Evolutionary conservation across 1,284 basidiomycete genomes (phyloP).

Genomic region (Trametes sp.): DNA sequence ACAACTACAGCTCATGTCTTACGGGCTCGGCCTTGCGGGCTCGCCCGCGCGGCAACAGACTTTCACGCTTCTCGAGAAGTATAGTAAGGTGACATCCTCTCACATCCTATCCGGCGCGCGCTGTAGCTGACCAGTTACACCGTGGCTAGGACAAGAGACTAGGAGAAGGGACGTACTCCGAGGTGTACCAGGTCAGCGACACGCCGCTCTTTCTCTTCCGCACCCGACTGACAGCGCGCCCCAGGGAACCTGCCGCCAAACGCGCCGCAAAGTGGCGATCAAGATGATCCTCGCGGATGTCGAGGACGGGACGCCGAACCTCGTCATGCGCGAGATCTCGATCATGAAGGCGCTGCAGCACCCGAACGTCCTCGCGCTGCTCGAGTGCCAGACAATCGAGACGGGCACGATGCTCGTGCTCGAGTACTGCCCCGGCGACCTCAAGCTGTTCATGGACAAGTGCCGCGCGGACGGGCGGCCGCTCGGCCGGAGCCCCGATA

Average conservation of each 20-base stretch:
- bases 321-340: slow-evolving; percentile 1
- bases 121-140: too few species aligned
- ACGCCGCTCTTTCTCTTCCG: too few species aligned
- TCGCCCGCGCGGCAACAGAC: too few species aligned
- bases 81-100: too few species aligned
- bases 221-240: neutral
- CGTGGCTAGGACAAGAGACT: too few species aligned
- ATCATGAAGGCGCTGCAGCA: neutral
- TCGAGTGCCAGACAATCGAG: neutral
- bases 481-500: neutral
- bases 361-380: neutral
- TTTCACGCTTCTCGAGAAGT: too few species aligned
- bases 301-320: neutral
- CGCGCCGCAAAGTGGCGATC: neutral
- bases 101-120: too few species aligned
- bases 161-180: too few species aligned
- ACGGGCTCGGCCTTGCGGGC: too few species aligned
- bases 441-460: neutral
- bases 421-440: neutral
- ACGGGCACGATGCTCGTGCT: neutral
- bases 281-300: neutral
- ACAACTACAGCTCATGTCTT: too few species aligned
- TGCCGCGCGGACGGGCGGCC: neutral
- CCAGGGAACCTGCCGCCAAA: neutral
- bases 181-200: too few species aligned